Base-by-base conservation (phyloP, 441 rosid species). In the Gossypium lobatum region DNA sequence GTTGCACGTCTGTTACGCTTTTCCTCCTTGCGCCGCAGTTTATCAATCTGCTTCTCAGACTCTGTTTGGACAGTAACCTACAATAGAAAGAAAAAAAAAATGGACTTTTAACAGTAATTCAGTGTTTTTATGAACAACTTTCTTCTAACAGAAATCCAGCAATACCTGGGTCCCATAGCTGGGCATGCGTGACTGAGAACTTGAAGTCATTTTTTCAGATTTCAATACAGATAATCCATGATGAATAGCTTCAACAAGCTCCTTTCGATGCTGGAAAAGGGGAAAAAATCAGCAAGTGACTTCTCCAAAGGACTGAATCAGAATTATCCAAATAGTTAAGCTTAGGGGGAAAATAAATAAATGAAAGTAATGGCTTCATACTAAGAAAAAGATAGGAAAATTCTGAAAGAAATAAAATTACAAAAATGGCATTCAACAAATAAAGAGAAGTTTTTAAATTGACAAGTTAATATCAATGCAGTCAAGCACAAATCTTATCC, bases 21-120 rank as follows among this genome's bases (percentile, higher is more conserved):
- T 88, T 91, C 97, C 84, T 95, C 98, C 86, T 92, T 95, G 57
- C 97, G 97, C 54, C 98, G 88, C 70, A 95, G 92, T 76, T 95
- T 95, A 80, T 95, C 97, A 76, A 92, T 95, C 83, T 95, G 97
- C 80, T 77, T 86, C 73, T 81, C 93, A 54, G 97, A 88, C 83
- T 92, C 97, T 75, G 86, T 95, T 80, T 92, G 98, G 42, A 95
- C 97, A 62, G 91, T 95, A 73, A 95, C 98, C 98, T 95, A 77
- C 82, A 74, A 74, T 64, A 70, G 53, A 83, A 18, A 65, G 67
- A 64, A 61, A 75, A 72, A 69, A 57, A 31, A 69, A 57, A 25
- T 21, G 37, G 45, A 39, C 18, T 25, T 13, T 23, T 57, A 17
- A 57, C 21, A 61, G 21, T n/a, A 34, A 13, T 21, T 76, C 39